Percentiles rank a stretch among this genome's conserved stretches.
Evolutionary conservation across 495 filamentous ascomycete genomes (phyloP).

Genomic region (Annulohypoxylon nitens): DNA sequence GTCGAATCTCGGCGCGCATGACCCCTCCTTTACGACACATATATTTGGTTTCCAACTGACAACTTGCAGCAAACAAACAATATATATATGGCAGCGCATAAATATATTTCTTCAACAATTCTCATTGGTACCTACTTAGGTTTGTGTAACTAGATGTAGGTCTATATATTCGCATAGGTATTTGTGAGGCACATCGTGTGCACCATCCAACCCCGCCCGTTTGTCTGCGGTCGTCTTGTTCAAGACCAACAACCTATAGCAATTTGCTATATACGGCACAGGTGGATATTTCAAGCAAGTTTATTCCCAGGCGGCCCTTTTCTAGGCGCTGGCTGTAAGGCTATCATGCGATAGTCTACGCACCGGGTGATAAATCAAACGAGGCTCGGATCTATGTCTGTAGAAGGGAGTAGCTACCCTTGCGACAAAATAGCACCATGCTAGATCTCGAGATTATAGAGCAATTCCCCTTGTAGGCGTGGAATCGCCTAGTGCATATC

Average conservation of each 20-base stretch:
- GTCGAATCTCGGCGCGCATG: not conserved
- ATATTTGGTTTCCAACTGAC: not conserved
- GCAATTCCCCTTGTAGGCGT: not conserved
- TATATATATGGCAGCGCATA: not conserved
- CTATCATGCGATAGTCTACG: conserved; percentile 4
- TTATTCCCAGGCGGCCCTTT: conserved; percentile 27
- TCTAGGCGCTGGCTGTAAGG: conserved; percentile 11
- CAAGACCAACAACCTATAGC: not conserved
- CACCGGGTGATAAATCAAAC: not conserved
- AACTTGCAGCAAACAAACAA: not conserved
- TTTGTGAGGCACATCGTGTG: not conserved
- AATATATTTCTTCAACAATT: not conserved
- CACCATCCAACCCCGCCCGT: not conserved
- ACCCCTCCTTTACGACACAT: not conserved
- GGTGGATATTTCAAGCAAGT: conserved; percentile 19
- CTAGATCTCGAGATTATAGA: conserved; percentile 1
- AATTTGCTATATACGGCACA: not conserved
- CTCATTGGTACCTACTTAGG: not conserved
- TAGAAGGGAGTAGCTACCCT: conserved; percentile 6
- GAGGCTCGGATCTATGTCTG: not conserved
- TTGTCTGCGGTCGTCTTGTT: not conserved
- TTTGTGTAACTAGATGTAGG: not conserved
- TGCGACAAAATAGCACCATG: not conserved
- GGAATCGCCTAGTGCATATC: conserved; percentile 5
- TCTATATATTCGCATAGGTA: not conserved